A percentile compares a stretch with the other conserved stretches of the same genome.
phyloP scores from a whole-genome alignment of 768 basidiomycete genomes.

The Phanerochaete carnosa region DNA sequence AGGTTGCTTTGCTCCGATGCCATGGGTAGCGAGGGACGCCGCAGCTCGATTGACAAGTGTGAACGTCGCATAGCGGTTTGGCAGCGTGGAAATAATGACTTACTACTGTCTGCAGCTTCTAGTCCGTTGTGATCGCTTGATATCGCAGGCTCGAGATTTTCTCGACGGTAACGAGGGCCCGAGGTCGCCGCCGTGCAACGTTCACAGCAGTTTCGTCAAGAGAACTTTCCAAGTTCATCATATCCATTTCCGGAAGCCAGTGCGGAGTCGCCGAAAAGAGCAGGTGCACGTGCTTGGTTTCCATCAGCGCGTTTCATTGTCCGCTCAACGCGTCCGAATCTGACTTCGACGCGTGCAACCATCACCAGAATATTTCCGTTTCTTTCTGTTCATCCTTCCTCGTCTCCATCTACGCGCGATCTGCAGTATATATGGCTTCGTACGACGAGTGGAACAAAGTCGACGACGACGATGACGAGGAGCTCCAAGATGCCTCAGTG shows the following conservation, averaged over 20 bases:
- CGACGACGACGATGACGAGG: slow-evolving; percentile 81
- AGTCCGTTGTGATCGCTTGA: not conserved
- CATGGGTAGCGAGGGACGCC: slow-evolving; percentile 3
- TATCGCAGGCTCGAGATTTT: not conserved
- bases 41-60: not conserved
- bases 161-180: not conserved
- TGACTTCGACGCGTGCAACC: not conserved
- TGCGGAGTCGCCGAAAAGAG: not conserved
- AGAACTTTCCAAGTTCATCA: slow-evolving; percentile 1
- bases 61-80: not conserved
- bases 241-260: not conserved
- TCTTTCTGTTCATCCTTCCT: not conserved
- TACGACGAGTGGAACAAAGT: slow-evolving; percentile 81
- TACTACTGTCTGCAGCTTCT: not conserved
- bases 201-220: not conserved
- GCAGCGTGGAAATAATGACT: not conserved
- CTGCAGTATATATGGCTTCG: slow-evolving; percentile 45
- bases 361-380: not conserved
- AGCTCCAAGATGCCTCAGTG: slow-evolving; percentile 70
- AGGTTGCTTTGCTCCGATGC: slow-evolving; percentile 8
- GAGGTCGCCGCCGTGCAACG: not conserved
- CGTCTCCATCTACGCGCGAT: not conserved
- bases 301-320: slow-evolving; percentile 3
- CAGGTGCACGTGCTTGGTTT: not conserved
- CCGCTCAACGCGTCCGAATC: slow-evolving; percentile 1